Evolutionary conservation across 768 basidiomycete genomes (phyloP), one percentile per base, ranked within the genome.

Genomic region (Glaciozyma martinii): DNA sequence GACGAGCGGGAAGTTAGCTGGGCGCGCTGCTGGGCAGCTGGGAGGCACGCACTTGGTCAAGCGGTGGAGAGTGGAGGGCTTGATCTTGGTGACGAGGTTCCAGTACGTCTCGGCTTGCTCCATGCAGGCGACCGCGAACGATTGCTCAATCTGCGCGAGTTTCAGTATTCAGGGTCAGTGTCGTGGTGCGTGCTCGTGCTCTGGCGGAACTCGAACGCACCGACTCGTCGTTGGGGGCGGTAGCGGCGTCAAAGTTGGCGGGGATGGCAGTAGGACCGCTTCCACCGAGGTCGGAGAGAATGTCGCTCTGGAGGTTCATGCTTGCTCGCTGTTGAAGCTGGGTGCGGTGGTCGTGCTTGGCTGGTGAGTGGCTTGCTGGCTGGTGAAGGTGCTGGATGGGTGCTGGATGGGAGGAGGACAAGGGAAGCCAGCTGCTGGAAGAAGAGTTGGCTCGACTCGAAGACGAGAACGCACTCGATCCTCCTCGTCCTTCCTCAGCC

Each of bases 101-200:
- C 92, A 94, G 78, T 97, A 97, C 12, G 91, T 91, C 89, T 97
- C 90, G 53, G 93, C 90, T 71, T 98, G 91, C 76, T 99, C 93
- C 59, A 98, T 92, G 18, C 91, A 90, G 76, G 87, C 90, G 62
- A 99, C 94, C 30, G 90, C 90, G 75, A 92, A 91, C 87, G 95
- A 92, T 82, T 92, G 93, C 80, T 97, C 94, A 67, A 99, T 94
- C 89, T 91, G n/a, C 37, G 30, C 2, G 9, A 43, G 10, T 3
- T 0, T 29, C 0, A 37, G 53, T 3, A 6, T 19, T 25, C 10
- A 6, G 2, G 12, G 47, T 60, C 52, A 64, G 56, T 27, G 56
- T 16, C 25, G 18, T 5, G 5, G 9, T 30, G n/a, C 5, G n/a
- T 27, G 42, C 50, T 6, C 18, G 1, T 27, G 25, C 16, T 21